Base-by-base conservation (phyloP, 1,284 basidiomycete genomes). In the Apiotrichum sp. region DNA sequence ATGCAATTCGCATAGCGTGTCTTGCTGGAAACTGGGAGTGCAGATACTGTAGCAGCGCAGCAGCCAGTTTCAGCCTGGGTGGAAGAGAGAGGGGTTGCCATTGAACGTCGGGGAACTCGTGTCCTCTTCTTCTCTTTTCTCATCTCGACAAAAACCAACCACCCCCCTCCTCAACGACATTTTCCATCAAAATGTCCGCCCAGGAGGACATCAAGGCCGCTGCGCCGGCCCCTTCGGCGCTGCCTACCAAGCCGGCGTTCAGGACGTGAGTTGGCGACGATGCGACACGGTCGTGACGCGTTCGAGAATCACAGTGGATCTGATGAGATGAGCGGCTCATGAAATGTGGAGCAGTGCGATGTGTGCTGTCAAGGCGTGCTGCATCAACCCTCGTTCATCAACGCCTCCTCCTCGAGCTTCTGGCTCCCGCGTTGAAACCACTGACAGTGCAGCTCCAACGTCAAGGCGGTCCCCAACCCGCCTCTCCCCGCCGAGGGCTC, bases 401-500 rank as follows among this genome's bases (percentile, higher is more conserved):
- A 22, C 22, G 22, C 22, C 22, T 22, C 22, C 22, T 22, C 22
- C 22, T 22, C 22, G 22, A 22, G 22, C 22, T 22, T 34, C n/a
- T 9, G 34, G 29, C 8, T 34, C 38, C 6, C 33, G 8, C n/a
- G 38, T 45, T 49, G 34, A 50, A 32, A 39, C 36, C 16, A 8
- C 32, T 41, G 22, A 22, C 22, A 22, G 9, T 9, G 5, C 52
- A 69, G 69, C 47, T 69, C 71, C 43, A 63, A 66, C 57, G 68
- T 63, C 55, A 56, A 67, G n/a, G 69, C 73, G 10, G 72, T 79
- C 53, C 73, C 77, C 48, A 93, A 93, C 68, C 85, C 90, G 6
- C 89, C 90, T 39, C 80, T 92, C 57, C 86, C 93, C 47, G 88
- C 85, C 2, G 93, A 96, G 78, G 91, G 92, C 53, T 89, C 86